Evolutionary conservation across 2,329 filamentous ascomycete species (phyloP), one percentile per base, ranked within the genome.

Genomic region (Xylariaceae sp.): DNA sequence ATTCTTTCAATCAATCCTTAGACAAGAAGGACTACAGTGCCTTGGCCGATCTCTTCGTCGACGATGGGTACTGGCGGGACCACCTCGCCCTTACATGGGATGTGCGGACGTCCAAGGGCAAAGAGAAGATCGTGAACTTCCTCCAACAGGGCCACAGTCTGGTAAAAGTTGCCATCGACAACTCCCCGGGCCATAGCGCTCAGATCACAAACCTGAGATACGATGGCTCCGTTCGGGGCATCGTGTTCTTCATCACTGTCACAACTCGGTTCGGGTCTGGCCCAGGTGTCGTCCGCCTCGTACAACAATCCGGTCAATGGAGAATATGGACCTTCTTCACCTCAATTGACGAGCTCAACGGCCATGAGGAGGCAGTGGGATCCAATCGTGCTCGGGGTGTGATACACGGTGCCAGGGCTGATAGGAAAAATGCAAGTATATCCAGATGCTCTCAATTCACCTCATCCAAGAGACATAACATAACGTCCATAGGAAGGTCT

Each of bases 61-160:
- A 76, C 10, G 72, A 77, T 36, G 72, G 76, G 19, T 83, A 78
- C 63, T 85, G 80, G 80, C 72, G 81, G 36, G 82, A 85, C 61
- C 77, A 84, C 50, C 72, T 85, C 3, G 76, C 71, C 6, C 62
- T 84, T 9, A 76, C 78, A 0, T 83, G 80, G 76, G 74, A 80
- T 32, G 72, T 82, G 21, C 78, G 73, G 34, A 85, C 81, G 0
- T 61, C 79, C n/a, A 75, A 77, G 57, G 74, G 76, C 12, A 63
- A 67, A 44, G 58, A 73, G 47, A 71, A 70, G 29, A 76, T 80
- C 42, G 39, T 63, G 48, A 47, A 63, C 2, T 68, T 67, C 58
- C 59, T 75, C 61, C 55, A 68, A 5, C 53, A 50, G 2, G 63
- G 62, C 10, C 65, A 71, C 22, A 59, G 69, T 26, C 65, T 49